Conservation (phyloP, 164 flowering plant species). For the Litsea cubeba region DNA sequence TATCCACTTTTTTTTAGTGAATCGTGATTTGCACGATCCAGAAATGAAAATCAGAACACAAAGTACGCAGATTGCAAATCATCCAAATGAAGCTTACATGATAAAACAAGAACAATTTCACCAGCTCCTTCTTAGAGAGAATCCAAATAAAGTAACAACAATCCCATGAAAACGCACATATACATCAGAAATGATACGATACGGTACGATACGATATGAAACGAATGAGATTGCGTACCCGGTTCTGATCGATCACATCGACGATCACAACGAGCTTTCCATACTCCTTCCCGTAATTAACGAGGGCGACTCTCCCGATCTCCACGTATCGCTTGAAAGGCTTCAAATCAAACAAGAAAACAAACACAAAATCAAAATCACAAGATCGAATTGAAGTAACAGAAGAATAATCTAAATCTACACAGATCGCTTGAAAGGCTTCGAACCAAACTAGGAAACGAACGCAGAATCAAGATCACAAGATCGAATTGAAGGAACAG, state of each 20-base stretch:
- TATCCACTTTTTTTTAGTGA: no score
- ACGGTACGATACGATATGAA: not conserved
- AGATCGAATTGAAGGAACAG: no score
- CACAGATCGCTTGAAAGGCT: no score
- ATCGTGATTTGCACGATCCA: no score
- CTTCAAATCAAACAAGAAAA: not conserved
- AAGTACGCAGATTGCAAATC: no score
- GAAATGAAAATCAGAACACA: no score
- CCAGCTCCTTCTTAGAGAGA: not conserved
- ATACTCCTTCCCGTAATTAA: conserved; percentile 20
- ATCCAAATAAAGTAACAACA: not conserved
- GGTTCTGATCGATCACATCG: conserved; percentile 19
- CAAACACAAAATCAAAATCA: not conserved
- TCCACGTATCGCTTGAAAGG: conserved; percentile 24
- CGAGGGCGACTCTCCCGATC: conserved; percentile 22
- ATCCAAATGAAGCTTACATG: not conserved
- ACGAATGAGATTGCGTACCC: conserved; percentile 2
- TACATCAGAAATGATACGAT: no score
- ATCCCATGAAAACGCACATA: not conserved
- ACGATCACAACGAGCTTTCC: conserved; percentile 23
- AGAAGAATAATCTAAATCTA: no score
- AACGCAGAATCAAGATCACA: not conserved
- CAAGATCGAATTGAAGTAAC: no score
- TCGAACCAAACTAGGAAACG: not conserved
- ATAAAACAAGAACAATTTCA: not conserved